Conservation (phyloP, 1,284 basidiomycete genomes). For the Cerrena zonata region DNA sequence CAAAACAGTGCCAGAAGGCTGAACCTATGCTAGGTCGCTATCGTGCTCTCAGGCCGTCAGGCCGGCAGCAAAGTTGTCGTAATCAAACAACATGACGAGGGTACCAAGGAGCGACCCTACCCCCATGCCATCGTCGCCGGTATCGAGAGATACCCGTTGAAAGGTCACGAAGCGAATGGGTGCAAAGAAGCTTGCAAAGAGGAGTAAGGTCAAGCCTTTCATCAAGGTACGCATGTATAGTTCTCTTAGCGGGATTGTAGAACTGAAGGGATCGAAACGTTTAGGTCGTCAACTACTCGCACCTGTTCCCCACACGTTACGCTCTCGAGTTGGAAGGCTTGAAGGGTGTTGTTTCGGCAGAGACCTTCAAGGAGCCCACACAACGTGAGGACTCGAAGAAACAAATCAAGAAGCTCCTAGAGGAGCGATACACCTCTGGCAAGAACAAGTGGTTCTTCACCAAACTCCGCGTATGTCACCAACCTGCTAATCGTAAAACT, state of each 20-base stretch:
- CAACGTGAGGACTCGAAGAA: conserved; percentile 93
- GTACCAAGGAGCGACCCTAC: conserved; percentile 85
- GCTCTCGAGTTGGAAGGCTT: conserved; percentile 88
- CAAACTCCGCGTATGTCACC: conserved; percentile 68
- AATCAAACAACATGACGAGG: conserved; percentile 84
- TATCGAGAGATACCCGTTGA: conserved; percentile 91
- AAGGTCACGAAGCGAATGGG: conserved; percentile 96
- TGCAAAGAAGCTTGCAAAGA: conserved; percentile 83
- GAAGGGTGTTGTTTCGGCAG: conserved; percentile 76
- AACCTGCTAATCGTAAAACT: neutral
- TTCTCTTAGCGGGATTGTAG: neutral
- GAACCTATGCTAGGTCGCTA: conserved; percentile 63
- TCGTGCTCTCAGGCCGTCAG: conserved; percentile 94
- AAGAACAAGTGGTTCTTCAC: conserved; percentile 97
- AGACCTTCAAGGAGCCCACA: conserved; percentile 93
- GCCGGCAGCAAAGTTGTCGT: conserved; percentile 91
- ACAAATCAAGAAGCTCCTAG: conserved; percentile 89
- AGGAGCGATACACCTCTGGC: conserved; percentile 85
- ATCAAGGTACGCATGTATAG: conserved; percentile 72
- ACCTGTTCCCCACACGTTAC: conserved; percentile 96
- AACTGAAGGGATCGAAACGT: neutral
- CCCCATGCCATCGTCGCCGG: conserved; percentile 95
- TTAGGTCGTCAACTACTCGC: conserved; percentile 90
- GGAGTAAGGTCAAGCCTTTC: conserved; percentile 96
- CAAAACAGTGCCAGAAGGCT: conserved; percentile 5